Base-by-base conservation (phyloP, 108 stramenopile genomes). In the Pseudonitzschia pungens region DNA sequence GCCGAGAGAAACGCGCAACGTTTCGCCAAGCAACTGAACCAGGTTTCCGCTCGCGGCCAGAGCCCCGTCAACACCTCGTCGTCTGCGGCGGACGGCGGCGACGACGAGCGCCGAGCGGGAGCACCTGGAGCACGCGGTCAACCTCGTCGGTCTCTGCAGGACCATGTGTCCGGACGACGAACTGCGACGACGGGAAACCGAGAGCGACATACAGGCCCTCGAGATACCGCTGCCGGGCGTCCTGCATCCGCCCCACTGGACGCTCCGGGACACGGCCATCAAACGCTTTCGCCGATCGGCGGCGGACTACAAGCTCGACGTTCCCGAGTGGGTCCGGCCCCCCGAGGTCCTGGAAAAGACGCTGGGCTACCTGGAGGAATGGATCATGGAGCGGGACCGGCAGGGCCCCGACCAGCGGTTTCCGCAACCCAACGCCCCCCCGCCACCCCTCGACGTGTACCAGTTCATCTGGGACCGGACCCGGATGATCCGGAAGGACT, bases 301-400 rank as follows among this genome's bases (percentile, higher is more conserved):
- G n/a, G 96, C 96, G 0, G 96, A 92, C 58, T 93, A 87, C 71
- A 93, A 92, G 73, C 76, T 92, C 51, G 89, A 92, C 71, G 85
- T 92, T 51, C 95, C 95, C 20, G 92, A 92, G 58, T 85, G 87
- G 77, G 86, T 96, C 3, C 83, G 95, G 24, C 95, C 95, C 2
- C 92, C 92, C 4, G 86, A 90, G 64, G 86, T 92, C 33, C 36
- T 96, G 63, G 95, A 96, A 54, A 59, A 76, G 12, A 86, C 87
- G 27, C 85, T 87, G 59, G 87, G 83, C 2, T 93, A 91, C 68
- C 58, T 92, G 0, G 92, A 94, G 70, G 95, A 96, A 79, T 96
- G 92, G 92, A 90, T 96, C 18, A 96, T 96, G 95, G 92, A 92
- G 70, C 83, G 92, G 43, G 95, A 96, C 71, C 85, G 95, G 66